Percentiles rank a stretch among this genome's conserved stretches.
Conservation (phyloP, 352 stramenopile genomes). For the Phytophthora multivora region DNA sequence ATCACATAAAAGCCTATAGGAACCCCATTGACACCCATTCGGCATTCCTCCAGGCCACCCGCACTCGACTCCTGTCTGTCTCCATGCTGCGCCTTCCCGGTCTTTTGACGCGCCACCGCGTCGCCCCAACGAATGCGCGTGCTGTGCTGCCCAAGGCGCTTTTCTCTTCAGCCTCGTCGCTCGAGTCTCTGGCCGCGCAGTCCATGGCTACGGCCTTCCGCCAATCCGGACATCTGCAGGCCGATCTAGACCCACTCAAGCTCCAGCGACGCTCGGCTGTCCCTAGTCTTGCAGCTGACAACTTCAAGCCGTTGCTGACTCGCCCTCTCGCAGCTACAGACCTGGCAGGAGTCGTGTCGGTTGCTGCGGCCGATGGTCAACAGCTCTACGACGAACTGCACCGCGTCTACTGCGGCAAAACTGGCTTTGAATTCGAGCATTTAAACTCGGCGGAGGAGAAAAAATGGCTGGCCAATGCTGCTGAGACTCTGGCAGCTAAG, state of each 20-base stretch:
- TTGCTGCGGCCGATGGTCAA: conserved; percentile 38
- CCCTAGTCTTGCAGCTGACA: conserved; percentile 37
- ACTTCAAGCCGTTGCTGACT: conserved; percentile 64
- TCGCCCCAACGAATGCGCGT: conserved; percentile 23
- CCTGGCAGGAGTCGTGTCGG: conserved; percentile 27
- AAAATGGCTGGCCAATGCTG: conserved; percentile 62
- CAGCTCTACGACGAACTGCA: conserved; percentile 67
- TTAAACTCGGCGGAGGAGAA: conserved; percentile 65
- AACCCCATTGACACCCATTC: conserved; percentile 25
- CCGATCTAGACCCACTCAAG: conserved; percentile 72
- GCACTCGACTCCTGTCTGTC: neutral
- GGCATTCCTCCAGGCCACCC: conserved; percentile 4
- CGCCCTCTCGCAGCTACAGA: conserved; percentile 24
- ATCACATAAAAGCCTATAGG: conserved; percentile 12
- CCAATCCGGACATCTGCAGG: conserved; percentile 77
- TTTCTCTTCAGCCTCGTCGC: conserved; percentile 47
- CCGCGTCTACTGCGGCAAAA: conserved; percentile 75
- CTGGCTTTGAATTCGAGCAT: conserved; percentile 85
- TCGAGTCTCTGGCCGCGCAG: conserved; percentile 65
- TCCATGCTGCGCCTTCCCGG: conserved; percentile 66
- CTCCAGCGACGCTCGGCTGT: conserved; percentile 39
- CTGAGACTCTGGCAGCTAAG: conserved; percentile 44
- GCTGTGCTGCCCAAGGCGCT: conserved; percentile 11
- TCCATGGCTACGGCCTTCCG: conserved; percentile 78
- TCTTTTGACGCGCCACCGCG: conserved; percentile 29